Percentiles rank a stretch among this genome's conserved stretches.
phyloP scores from a whole-genome alignment of 83 land plant species.

The Picea mariana region DNA sequence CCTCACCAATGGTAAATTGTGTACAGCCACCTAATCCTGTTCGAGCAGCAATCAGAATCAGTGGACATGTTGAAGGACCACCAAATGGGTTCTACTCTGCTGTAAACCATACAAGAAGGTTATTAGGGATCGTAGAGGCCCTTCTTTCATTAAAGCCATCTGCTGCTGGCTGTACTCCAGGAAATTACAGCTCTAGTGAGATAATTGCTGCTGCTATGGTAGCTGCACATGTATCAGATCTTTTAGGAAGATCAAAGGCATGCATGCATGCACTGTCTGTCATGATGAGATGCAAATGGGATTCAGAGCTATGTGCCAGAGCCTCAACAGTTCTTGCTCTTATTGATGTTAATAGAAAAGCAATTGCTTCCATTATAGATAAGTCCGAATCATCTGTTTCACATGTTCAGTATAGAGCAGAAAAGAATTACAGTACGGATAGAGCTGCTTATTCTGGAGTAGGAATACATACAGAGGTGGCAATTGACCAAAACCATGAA shows the following conservation, averaged over 20 bases:
- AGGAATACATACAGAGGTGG: background rate
- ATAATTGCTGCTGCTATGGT: conserved; percentile 95
- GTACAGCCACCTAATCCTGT: background rate
- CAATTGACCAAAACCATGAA: background rate
- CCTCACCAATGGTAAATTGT: conserved; percentile 28
- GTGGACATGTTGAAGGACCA: conserved; percentile 32
- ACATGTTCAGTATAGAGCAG: conserved; percentile 21
- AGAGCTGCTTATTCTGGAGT: conserved; percentile 4
- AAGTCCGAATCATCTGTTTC: conserved; percentile 63
- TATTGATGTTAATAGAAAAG: conserved; percentile 83
- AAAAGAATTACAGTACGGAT: conserved; percentile 5
- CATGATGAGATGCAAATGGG: conserved; percentile 80
- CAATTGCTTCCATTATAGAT: conserved; percentile 69
- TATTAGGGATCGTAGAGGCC: conserved; percentile 75
- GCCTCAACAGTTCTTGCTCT: conserved; percentile 72
- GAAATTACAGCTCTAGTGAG: conserved; percentile 85
- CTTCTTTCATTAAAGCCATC: conserved; percentile 77
- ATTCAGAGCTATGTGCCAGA: conserved; percentile 61
- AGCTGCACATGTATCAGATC: conserved; percentile 89
- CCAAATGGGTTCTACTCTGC: conserved; percentile 57
- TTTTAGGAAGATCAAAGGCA: conserved; percentile 81
- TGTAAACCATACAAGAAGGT: conserved; percentile 61
- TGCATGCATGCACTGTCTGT: conserved; percentile 85
- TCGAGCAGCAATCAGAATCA: conserved; percentile 17
- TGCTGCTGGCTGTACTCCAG: conserved; percentile 51